Conservation (phyloP, 2,329 filamentous ascomycete species). For the Cadophora gregata region DNA sequence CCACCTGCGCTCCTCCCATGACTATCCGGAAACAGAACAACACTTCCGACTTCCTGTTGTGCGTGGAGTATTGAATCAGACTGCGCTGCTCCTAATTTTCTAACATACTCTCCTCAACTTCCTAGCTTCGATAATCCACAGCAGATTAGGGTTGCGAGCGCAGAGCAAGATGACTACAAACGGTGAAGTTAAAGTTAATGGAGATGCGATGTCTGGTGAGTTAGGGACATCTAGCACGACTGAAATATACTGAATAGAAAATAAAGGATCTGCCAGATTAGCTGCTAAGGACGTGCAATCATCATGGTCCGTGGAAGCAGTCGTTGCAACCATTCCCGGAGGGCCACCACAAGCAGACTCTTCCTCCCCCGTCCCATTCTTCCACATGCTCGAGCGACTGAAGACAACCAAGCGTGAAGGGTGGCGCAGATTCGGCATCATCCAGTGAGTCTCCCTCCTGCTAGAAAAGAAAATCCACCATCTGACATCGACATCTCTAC, state of each 20-base stretch:
- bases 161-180: slow-evolving; percentile 10
- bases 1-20: not conserved
- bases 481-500: slow-evolving; percentile 34
- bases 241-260: not conserved
- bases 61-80: not conserved
- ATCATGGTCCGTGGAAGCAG: slow-evolving; percentile 64
- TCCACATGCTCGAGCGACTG: slow-evolving; percentile 90
- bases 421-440: slow-evolving; percentile 87
- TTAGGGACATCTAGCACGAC: not conserved
- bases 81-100: not conserved
- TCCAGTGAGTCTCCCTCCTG: slow-evolving; percentile 49
- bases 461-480: not conserved
- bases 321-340: slow-evolving; percentile 66
- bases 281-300: slow-evolving; percentile 11
- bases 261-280: not conserved
- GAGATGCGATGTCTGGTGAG: not conserved
- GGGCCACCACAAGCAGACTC: slow-evolving; percentile 65
- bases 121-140: not conserved
- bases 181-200: not conserved
- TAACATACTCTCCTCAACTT: not conserved
- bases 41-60: not conserved
- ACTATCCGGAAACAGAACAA: not conserved
- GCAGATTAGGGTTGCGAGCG: not conserved
- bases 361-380: slow-evolving; percentile 83
- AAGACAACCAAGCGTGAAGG: slow-evolving; percentile 98